Percentiles rank a stretch among this genome's conserved stretches.
Conservation (phyloP, 371 early-diverging fungal genomes). For the Saksenaea oblongispora region DNA sequence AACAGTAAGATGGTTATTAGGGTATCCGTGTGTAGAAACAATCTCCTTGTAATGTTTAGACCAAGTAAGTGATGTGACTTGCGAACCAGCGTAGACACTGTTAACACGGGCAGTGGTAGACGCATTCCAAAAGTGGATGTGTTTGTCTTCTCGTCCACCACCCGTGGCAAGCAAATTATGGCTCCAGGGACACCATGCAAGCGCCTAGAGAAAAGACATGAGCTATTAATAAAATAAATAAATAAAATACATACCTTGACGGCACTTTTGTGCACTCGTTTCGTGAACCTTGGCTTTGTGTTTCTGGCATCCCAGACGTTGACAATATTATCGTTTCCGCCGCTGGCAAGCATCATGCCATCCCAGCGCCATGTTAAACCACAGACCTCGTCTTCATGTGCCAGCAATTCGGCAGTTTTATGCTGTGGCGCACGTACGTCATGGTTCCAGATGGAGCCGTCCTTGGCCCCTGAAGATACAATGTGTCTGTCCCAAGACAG, state of each 20-base stretch:
- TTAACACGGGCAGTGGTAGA: slow-evolving; percentile 65
- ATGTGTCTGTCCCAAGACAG: slow-evolving; percentile 87
- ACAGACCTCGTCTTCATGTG: slow-evolving; percentile 88
- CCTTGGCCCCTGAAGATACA: slow-evolving; percentile 84
- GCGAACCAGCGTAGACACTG: slow-evolving; percentile 85
- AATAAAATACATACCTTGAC: slow-evolving; percentile 70
- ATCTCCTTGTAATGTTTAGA: slow-evolving; percentile 93
- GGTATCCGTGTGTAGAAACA: slow-evolving; percentile 92
- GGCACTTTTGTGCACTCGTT: slow-evolving; percentile 82
- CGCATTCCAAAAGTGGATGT: slow-evolving; percentile 96
- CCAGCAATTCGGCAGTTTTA: slow-evolving; percentile 64
- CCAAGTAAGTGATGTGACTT: slow-evolving; percentile 95
- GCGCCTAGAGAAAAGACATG: slow-evolving; percentile 61
- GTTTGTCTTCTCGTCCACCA: slow-evolving; percentile 93
- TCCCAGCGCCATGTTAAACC: slow-evolving; percentile 94
- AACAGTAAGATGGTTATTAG: slow-evolving; percentile 83
- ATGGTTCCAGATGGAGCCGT: slow-evolving; percentile 91
- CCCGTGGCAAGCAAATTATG: slow-evolving; percentile 91
- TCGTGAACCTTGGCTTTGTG: slow-evolving; percentile 65
- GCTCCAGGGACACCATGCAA: slow-evolving; percentile 99
- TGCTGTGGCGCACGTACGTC: slow-evolving; percentile 89
- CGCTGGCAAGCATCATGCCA: slow-evolving; percentile 89
- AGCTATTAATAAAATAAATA: slow-evolving; percentile 5
- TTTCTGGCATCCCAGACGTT: slow-evolving; percentile 92
- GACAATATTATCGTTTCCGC: slow-evolving; percentile 96